Conservation (phyloP, 352 stramenopile genomes). For the Phytophthora ohioensis region DNA sequence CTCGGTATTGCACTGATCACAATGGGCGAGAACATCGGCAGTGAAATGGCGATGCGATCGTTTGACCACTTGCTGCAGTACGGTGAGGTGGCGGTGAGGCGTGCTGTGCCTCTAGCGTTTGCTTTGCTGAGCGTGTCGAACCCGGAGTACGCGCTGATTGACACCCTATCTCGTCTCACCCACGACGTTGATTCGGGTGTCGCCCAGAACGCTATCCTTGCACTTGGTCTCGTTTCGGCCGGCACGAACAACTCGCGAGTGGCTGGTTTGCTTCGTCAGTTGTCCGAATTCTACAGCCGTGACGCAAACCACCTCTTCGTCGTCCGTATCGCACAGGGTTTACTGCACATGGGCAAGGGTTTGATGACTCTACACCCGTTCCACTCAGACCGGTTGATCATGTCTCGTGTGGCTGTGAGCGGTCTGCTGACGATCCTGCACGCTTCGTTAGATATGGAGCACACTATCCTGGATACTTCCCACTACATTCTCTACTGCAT, state of each 20-base stretch:
- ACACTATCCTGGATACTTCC: slow-evolving; percentile 98
- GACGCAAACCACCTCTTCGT: slow-evolving; percentile 98
- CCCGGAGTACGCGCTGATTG: slow-evolving; percentile 96
- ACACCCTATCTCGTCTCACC: slow-evolving; percentile 98
- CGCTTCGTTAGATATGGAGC: slow-evolving; percentile 97
- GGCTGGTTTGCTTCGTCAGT: slow-evolving; percentile 95
- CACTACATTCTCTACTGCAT: slow-evolving; percentile 99
- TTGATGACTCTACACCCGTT: slow-evolving; percentile 98
- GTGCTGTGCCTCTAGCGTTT: slow-evolving; percentile 97
- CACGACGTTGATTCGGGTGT: slow-evolving; percentile 98
- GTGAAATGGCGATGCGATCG: slow-evolving; percentile 98
- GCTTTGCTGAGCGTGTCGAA: slow-evolving; percentile 97
- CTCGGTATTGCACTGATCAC: slow-evolving; percentile 98
- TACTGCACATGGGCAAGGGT: slow-evolving; percentile 99
- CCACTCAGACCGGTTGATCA: slow-evolving; percentile 95
- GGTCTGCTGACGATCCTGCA: slow-evolving; percentile 97
- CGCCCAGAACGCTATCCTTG: slow-evolving; percentile 97
- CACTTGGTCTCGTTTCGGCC: slow-evolving; percentile 96
- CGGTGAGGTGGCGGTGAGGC: slow-evolving; percentile 97
- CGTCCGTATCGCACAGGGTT: slow-evolving; percentile 98
- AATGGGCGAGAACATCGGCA: slow-evolving; percentile 97
- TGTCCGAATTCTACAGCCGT: slow-evolving; percentile 98
- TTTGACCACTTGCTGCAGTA: slow-evolving; percentile 99
- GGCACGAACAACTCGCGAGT: slow-evolving; percentile 99
- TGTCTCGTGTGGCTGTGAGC: slow-evolving; percentile 93